Base-by-base conservation (phyloP, 2,329 filamentous ascomycete species). In the Cyanodermella asteris region DNA sequence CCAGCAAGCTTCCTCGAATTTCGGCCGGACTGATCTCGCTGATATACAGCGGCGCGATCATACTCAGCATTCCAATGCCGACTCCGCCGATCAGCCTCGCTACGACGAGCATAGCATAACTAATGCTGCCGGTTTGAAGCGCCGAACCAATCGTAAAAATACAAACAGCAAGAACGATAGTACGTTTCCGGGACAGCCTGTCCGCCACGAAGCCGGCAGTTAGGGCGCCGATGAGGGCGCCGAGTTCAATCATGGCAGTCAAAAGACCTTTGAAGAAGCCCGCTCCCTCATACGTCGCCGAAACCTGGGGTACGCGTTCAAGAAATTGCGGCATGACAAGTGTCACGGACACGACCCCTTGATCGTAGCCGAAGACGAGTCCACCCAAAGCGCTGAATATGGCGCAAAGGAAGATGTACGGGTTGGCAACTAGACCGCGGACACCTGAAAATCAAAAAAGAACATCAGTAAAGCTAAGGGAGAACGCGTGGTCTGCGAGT, bases 241-340 rank as follows among this genome's bases (percentile, higher is more conserved):
- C 58, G 12, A 62, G 34, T 31, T 62, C 56, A 24, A 64, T 54
- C 56, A 62, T 62, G 4, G 59, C 59, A 6, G 59, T 63, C 44
- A 62, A 41, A 5, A 52, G 29, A n/a, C 49, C 49, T 30, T 51
- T 52, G 39, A 44, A 49, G 30, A 52, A 52, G 1, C 47, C 46
- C 5, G 44, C 40, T 5, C 45, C 45, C 6, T 41, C 35, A 7
- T 49, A 45, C 5, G 39, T 40, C 11, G 46, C 43, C 1, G 49
- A 46, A 3, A 59, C 49, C 9, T 47, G 45, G 7, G 52, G 44
- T 26, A 61, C 61, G 1, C 44, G 43, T 1, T 44, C 41, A 4
- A 59, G 40, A 31, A 62, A 61, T 27, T 59, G 55, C 10, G 56
- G 49, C 56, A 61, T 61, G 18, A 59, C 54, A 6, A 61, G 40